These are phyloP conservation scores for Mucor velutinosus DNA, from an alignment of 371 early-diverging fungal genomes.

Conservation along the genomic window DNA sequence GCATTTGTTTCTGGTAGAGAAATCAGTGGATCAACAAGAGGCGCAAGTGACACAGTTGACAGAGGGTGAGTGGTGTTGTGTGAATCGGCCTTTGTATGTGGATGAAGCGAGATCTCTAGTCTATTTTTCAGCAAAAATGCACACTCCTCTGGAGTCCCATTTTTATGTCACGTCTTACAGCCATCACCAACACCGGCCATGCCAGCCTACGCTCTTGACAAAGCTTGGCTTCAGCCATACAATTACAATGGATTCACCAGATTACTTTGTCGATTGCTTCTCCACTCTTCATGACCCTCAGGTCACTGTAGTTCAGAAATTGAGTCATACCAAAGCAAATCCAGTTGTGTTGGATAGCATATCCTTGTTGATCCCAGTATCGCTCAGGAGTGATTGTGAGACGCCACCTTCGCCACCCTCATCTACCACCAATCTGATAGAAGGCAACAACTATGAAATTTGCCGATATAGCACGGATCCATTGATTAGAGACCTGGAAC, in stretches of 20 bases:
- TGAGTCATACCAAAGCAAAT: slow-evolving; percentile 13
- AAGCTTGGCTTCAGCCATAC: slow-evolving; percentile 60
- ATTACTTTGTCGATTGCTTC: slow-evolving; percentile 57
- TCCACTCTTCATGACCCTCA: slow-evolving; percentile 55
- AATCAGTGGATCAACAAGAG: neutral
- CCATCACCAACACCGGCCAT: neutral
- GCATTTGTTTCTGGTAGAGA: slow-evolving; percentile 64
- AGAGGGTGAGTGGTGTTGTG: slow-evolving; percentile 59
- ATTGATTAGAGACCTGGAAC: neutral
- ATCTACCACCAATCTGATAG: neutral
- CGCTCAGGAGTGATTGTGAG: neutral
- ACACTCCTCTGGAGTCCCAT: slow-evolving; percentile 69
- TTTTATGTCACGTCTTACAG: slow-evolving; percentile 64
- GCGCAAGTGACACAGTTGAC: slow-evolving; percentile 35
- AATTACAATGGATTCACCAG: slow-evolving; percentile 43
- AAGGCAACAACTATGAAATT: too few relatives aligned
- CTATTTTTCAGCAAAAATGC: slow-evolving; percentile 71
- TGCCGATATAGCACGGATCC: neutral
- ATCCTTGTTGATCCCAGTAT: slow-evolving; percentile 1
- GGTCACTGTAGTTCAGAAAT: slow-evolving; percentile 21
- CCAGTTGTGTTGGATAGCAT: neutral
- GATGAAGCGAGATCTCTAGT: slow-evolving; percentile 63
- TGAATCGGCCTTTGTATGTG: slow-evolving; percentile 64
- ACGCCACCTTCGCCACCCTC: neutral
- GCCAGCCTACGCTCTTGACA: slow-evolving; percentile 50